phyloP scores from a whole-genome alignment of 345 rosid genomes.

The Noccaea bulbosa region DNA sequence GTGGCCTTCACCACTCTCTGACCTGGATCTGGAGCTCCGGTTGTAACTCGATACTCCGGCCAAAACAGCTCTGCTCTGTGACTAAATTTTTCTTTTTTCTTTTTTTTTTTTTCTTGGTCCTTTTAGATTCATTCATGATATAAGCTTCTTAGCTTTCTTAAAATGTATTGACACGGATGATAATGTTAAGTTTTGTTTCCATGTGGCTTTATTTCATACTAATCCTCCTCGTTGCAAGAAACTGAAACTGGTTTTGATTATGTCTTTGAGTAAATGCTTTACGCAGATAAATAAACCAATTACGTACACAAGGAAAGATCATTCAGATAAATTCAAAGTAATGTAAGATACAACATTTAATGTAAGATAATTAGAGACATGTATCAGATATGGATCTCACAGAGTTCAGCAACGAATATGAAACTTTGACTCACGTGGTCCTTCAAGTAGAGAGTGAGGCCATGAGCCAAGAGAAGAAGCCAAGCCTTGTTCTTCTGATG shows the following conservation, averaged over 20 bases:
- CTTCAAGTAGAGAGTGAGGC: slow-evolving; percentile 31
- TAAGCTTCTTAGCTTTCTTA: too few species aligned
- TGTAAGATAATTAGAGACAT: not conserved
- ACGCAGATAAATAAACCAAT: not conserved
- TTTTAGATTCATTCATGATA: too few species aligned
- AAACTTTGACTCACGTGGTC: not conserved
- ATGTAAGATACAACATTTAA: too few species aligned
- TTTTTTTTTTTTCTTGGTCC: too few species aligned
- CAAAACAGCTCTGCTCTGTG: not conserved
- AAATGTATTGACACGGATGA: not conserved
- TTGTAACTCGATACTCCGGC: not conserved
- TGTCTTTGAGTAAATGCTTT: not conserved
- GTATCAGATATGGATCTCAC: not conserved
- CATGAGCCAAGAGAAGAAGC: slow-evolving; percentile 43
- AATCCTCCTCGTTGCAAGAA: not conserved
- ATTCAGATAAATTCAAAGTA: not conserved
- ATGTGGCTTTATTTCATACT: not conserved
- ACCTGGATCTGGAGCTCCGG: not conserved
- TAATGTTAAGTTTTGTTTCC: not conserved
- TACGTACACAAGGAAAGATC: not conserved
- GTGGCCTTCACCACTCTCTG: not conserved
- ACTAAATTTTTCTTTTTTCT: not conserved
- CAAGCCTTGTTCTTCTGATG: slow-evolving; percentile 31
- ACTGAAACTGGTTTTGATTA: not conserved
- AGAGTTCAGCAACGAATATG: not conserved